These are phyloP conservation scores for Lecanicillium sp. DNA, from an alignment of 2,329 filamentous ascomycete genomes.

Conservation along the genomic window DNA sequence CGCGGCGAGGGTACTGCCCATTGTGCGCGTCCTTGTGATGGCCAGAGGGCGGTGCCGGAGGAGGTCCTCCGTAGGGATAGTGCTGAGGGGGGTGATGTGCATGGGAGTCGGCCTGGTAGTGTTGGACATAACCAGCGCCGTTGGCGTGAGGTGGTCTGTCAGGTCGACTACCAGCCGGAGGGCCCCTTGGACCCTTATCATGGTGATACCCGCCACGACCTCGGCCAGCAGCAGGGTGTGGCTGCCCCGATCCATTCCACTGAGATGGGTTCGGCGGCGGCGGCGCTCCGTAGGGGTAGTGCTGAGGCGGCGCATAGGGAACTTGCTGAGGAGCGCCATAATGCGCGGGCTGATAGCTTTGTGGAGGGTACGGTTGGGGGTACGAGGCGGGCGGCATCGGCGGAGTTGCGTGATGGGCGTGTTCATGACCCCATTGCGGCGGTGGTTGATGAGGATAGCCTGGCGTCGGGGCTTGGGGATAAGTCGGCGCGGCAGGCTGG, in stretches of 20 bases:
- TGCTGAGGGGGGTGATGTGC: constrained; percentile 25
- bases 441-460: constrained; percentile 31
- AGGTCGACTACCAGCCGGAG: constrained; percentile 14
- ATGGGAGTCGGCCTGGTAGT: constrained; percentile 36
- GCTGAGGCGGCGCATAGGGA: constrained; percentile 36
- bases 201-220: constrained; percentile 40
- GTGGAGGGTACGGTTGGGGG: constrained; percentile 54
- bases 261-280: constrained; percentile 30
- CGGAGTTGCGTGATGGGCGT: constrained; percentile 33
- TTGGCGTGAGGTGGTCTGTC: constrained; percentile 20
- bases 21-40: constrained; percentile 30
- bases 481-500: constrained; percentile 24
- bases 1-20: constrained; percentile 29
- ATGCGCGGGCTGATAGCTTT: constrained; percentile 41
- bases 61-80: constrained; percentile 35
- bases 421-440: constrained; percentile 38
- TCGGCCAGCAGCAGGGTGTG: constrained; percentile 31
- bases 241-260: constrained; percentile 28
- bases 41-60: constrained; percentile 29
- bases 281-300: constrained; percentile 33
- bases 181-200: constrained; percentile 34
- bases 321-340: constrained; percentile 35
- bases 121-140: constrained; percentile 27
- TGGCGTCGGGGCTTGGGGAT: constrained; percentile 30
- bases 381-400: constrained; percentile 50